A percentile compares a stretch with the other conserved stretches of the same genome.
phyloP scores from a whole-genome alignment of 2,329 filamentous ascomycete species.

The Dactylellina drechsleri region DNA sequence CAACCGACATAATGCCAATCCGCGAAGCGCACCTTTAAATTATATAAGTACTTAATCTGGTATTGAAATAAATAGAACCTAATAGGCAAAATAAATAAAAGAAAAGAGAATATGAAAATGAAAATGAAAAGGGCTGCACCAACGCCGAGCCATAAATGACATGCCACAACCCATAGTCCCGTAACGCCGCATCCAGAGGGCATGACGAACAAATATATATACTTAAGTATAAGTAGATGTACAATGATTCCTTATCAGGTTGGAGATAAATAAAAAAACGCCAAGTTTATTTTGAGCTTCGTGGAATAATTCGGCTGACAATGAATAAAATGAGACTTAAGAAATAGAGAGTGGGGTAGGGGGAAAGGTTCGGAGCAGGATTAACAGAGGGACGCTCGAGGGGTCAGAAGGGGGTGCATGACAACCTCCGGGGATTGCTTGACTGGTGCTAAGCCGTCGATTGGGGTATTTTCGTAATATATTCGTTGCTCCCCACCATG shows the following conservation, averaged over 20 bases:
- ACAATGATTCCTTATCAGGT: neutral
- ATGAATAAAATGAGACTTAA: neutral
- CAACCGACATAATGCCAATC: too few species aligned
- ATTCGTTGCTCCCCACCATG: conserved; percentile 43
- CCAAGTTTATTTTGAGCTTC: neutral
- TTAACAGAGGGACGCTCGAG: conserved; percentile 47
- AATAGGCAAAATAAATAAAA: neutral
- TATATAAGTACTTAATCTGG: neutral
- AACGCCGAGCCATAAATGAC: conserved; percentile 36
- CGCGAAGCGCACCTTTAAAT: conserved; percentile 13
- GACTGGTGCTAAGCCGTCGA: conserved; percentile 32
- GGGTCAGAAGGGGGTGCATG: conserved; percentile 42
- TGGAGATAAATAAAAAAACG: neutral
- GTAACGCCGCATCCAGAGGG: conserved; percentile 38
- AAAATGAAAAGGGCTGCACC: conserved; percentile 2
- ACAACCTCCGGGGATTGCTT: conserved; percentile 41
- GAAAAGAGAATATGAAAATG: neutral
- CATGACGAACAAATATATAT: conserved; percentile 16
- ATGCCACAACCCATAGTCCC: conserved; percentile 19
- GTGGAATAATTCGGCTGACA: neutral
- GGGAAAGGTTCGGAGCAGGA: neutral
- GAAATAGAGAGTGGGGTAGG: neutral
- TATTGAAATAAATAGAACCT: conserved; percentile 2
- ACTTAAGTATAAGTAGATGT: neutral
- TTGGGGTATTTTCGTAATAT: conserved; percentile 41